Evolutionary conservation across 2,329 filamentous ascomycete species (phyloP).

Genomic region (Pseudocercospora macadamiae): DNA sequence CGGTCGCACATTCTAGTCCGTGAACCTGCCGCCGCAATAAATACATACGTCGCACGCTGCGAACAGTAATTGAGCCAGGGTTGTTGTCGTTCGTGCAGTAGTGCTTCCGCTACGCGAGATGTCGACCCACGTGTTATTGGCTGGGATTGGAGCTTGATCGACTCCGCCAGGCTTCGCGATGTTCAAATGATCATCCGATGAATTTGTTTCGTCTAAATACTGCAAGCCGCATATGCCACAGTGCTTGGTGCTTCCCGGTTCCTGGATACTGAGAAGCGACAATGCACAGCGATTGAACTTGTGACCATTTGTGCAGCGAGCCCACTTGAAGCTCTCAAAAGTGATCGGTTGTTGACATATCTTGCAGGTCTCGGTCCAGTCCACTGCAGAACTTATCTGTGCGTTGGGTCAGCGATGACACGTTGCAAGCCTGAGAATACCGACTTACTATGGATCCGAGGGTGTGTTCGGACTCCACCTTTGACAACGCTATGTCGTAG

Average conservation of each 20-base stretch:
- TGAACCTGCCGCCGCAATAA: conserved; percentile 44
- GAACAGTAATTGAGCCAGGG: conserved; percentile 39
- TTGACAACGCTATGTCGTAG: conserved; percentile 17
- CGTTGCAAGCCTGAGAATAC: neutral
- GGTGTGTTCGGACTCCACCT: conserved; percentile 9
- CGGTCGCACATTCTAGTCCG: conserved; percentile 27
- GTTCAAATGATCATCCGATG: conserved; percentile 10
- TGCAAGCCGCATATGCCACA: conserved; percentile 57
- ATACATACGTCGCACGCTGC: conserved; percentile 41
- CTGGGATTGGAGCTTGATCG: conserved; percentile 7
- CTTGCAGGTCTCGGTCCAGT: conserved; percentile 54
- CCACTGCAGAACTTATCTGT: conserved; percentile 10
- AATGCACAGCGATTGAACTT: conserved; percentile 57
- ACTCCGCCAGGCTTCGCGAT: conserved; percentile 20
- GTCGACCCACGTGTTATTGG: conserved; percentile 23
- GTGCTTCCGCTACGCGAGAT: conserved; percentile 18
- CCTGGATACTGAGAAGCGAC: conserved; percentile 59
- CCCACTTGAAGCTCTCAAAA: conserved; percentile 52
- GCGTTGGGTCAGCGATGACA: neutral
- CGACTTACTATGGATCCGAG: conserved; percentile 5
- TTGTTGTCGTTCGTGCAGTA: conserved; percentile 24
- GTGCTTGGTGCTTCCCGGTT: conserved; percentile 56
- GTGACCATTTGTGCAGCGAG: conserved; percentile 56
- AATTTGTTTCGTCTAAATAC: conserved; percentile 50
- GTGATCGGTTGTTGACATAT: conserved; percentile 54